Conservation (phyloP, 371 early-diverging fungal genomes). For the Choanephora cucurbitarum region DNA sequence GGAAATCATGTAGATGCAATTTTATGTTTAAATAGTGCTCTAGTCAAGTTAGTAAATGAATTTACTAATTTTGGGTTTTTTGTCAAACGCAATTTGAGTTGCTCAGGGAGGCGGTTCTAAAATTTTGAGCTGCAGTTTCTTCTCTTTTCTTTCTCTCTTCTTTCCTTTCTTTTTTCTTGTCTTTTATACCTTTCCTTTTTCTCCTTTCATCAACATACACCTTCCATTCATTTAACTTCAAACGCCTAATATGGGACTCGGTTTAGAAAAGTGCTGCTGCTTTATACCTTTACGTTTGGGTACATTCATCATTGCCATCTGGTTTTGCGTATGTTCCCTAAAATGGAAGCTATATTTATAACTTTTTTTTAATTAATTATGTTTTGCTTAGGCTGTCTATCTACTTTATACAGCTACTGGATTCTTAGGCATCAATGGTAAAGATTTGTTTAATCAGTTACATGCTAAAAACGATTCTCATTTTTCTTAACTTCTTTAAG, state of each 20-base stretch:
- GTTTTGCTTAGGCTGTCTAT: slow-evolving; percentile 27
- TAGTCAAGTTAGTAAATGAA: too few species aligned
- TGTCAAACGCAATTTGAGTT: too few species aligned
- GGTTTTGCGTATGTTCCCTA: slow-evolving; percentile 43
- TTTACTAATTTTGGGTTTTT: too few species aligned
- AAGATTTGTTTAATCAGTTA: background rate
- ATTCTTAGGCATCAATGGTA: slow-evolving; percentile 34
- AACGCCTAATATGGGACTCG: slow-evolving; percentile 32
- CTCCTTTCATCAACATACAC: slow-evolving; percentile 13
- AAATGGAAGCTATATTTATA: background rate
- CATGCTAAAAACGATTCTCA: background rate
- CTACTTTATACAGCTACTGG: slow-evolving; percentile 29
- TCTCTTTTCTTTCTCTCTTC: too few species aligned
- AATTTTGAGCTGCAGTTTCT: too few species aligned
- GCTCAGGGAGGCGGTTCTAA: too few species aligned
- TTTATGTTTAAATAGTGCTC: too few species aligned
- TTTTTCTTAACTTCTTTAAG: too few species aligned
- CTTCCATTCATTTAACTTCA: background rate
- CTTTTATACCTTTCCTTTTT: slow-evolving; percentile 8
- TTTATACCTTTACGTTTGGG: slow-evolving; percentile 49
- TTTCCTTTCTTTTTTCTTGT: slow-evolving; percentile 7
- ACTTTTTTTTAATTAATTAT: background rate
- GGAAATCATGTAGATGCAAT: too few species aligned
- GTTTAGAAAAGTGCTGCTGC: slow-evolving; percentile 52
- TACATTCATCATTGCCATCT: slow-evolving; percentile 48